phyloP scores from a whole-genome alignment of 2,329 filamentous ascomycete genomes.

The Xylaria sp. region DNA sequence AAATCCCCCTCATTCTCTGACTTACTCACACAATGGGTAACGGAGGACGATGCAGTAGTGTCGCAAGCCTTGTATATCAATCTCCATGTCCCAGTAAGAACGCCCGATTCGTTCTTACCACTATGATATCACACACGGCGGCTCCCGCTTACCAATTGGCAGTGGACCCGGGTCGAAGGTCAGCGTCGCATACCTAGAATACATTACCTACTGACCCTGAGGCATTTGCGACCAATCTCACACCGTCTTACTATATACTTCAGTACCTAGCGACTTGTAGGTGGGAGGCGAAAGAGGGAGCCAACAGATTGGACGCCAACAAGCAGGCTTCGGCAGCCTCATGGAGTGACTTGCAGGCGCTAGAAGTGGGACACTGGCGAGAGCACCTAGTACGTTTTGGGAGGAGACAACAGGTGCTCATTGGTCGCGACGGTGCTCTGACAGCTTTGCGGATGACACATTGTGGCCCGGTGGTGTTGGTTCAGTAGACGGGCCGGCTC shows the following conservation, averaged over 20 bases:
- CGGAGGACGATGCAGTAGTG: slow-evolving; percentile 4
- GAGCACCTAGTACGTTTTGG: not conserved
- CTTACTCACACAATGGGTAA: slow-evolving; percentile 1
- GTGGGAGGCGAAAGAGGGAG: not conserved
- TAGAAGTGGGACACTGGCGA: not conserved
- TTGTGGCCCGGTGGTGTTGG: not conserved
- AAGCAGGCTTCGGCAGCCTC: slow-evolving; percentile 10
- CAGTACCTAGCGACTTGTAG: too few relatives aligned
- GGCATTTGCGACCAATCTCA: not conserved
- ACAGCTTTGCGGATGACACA: slow-evolving; percentile 2
- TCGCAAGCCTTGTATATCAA: slow-evolving; percentile 19
- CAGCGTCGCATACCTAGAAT: slow-evolving; percentile 3
- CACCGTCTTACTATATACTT: not conserved
- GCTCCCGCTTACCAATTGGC: not conserved
- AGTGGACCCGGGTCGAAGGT: not conserved
- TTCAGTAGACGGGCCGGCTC: not conserved
- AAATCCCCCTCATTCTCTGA: not conserved
- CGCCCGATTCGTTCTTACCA: slow-evolving; percentile 1
- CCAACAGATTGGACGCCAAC: not conserved
- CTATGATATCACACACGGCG: not conserved
- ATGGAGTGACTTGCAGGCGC: not conserved
- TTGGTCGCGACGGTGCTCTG: not conserved
- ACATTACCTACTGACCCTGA: not conserved
- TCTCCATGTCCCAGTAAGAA: not conserved
- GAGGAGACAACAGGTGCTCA: not conserved